Percentiles rank a stretch among this genome's conserved stretches.
phyloP scores from a whole-genome alignment of 2,329 filamentous ascomycete genomes.

The Claviceps maximensis region DNA sequence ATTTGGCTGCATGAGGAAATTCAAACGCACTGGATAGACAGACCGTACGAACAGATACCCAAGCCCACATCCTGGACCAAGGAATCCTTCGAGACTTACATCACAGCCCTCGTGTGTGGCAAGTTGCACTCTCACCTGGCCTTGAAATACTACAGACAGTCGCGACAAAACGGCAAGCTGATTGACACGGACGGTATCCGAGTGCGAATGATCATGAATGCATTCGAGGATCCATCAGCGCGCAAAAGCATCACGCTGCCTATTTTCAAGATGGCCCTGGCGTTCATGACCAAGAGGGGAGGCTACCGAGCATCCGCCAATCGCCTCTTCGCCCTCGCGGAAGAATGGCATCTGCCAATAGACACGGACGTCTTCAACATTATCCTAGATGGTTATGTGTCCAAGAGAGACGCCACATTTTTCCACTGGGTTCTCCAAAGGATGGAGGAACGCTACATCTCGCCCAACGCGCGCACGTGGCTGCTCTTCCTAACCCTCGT shows the following conservation, averaged over 20 bases:
- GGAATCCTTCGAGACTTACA: conserved; percentile 27
- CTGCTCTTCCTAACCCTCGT: conserved; percentile 37
- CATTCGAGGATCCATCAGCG: conserved; percentile 25
- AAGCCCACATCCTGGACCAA: conserved; percentile 28
- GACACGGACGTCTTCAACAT: conserved; percentile 36
- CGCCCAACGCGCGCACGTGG: conserved; percentile 34
- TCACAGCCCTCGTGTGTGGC: conserved; percentile 27
- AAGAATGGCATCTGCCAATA: conserved; percentile 24
- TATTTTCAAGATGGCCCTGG: conserved; percentile 31
- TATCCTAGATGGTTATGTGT: conserved; percentile 27
- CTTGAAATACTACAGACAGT: conserved; percentile 22
- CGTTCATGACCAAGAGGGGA: conserved; percentile 24
- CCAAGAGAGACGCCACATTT: conserved; percentile 24
- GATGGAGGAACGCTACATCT: conserved; percentile 27
- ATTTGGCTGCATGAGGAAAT: conserved; percentile 24
- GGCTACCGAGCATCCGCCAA: conserved; percentile 22
- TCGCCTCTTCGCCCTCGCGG: conserved; percentile 24
- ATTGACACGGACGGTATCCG: conserved; percentile 26
- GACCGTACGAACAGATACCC: conserved; percentile 25
- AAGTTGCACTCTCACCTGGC: conserved; percentile 21
- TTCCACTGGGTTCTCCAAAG: conserved; percentile 27
- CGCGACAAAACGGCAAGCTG: conserved; percentile 13
- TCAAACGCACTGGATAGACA: conserved; percentile 16
- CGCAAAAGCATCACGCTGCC: conserved; percentile 22
- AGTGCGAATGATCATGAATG: conserved; percentile 23